A percentile compares a stretch with the other conserved stretches of the same genome.
phyloP scores from a whole-genome alignment of 805 yeast species.

The Martiniozyma abietophila region DNA sequence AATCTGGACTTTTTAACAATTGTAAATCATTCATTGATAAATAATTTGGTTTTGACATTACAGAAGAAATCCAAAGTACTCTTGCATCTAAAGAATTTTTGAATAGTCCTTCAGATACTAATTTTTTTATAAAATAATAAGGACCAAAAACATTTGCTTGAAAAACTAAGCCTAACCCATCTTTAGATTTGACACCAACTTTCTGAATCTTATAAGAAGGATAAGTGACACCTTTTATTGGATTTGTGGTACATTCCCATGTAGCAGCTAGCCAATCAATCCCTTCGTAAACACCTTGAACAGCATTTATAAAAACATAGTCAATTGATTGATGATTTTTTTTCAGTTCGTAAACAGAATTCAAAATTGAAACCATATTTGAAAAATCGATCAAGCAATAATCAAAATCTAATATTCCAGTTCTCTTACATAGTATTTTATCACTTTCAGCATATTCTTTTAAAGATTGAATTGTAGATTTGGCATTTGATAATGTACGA shows the following conservation, averaged over 20 bases:
- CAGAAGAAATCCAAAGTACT: conserved; percentile 77
- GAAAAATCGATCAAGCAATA: conserved; percentile 85
- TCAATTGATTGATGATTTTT: conserved; percentile 61
- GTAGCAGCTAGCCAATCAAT: conserved; percentile 79
- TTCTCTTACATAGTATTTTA: conserved; percentile 29
- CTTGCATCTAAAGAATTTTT: conserved; percentile 39
- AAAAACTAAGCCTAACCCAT: conserved; percentile 79
- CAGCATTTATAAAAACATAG: conserved; percentile 79
- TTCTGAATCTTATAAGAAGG: conserved; percentile 82
- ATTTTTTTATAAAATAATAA: conserved; percentile 65
- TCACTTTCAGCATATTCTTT: conserved; percentile 30
- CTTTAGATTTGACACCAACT: conserved; percentile 65
- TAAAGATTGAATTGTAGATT: conserved; percentile 57
- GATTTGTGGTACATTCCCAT: conserved; percentile 54
- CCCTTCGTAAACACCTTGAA: conserved; percentile 80
- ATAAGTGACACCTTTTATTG: conserved; percentile 76
- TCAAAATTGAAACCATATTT: conserved; percentile 74
- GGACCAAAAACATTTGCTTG: conserved; percentile 98
- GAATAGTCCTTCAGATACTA: conserved; percentile 41
- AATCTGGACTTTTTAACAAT: conserved; percentile 47
- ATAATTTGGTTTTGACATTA: conserved; percentile 70
- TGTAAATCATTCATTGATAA: conserved; percentile 71
- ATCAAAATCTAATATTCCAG: conserved; percentile 69
- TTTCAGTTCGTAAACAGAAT: conserved; percentile 62
- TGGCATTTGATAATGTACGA: conserved; percentile 77